Conservation (phyloP, 1,284 basidiomycete genomes). For the Apiotrichum mycotoxinovorans region DNA sequence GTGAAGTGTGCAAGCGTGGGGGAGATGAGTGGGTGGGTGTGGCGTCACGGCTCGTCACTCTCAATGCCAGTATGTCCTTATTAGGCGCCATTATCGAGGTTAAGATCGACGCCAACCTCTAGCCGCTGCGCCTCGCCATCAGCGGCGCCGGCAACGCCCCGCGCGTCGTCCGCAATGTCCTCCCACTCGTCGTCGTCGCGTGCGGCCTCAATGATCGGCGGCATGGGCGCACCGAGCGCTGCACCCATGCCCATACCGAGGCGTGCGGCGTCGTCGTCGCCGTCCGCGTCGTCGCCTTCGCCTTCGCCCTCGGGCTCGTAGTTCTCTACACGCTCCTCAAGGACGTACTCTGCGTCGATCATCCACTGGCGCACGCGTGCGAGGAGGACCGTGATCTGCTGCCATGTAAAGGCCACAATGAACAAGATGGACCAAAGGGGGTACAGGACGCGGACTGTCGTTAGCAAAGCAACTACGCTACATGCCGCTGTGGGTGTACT, state of each 20-base stretch:
- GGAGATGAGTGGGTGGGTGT: too few species aligned
- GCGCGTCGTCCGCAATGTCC: background rate
- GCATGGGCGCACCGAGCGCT: background rate
- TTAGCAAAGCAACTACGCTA: conserved; percentile 1
- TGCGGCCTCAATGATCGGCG: too few species aligned
- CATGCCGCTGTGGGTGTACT: background rate
- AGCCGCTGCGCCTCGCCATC: too few species aligned
- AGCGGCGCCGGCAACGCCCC: too few species aligned
- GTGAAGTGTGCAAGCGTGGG: background rate
- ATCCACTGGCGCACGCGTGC: conserved; percentile 28
- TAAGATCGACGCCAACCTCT: background rate
- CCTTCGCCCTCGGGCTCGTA: conserved; percentile 28
- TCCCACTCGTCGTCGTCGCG: background rate
- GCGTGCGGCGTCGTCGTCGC: background rate
- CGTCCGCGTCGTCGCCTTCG: background rate
- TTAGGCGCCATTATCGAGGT: background rate
- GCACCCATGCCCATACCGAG: background rate
- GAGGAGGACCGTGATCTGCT: conserved; percentile 1
- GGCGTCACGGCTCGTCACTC: too few species aligned
- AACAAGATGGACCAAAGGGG: conserved; percentile 18
- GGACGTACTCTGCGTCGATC: conserved; percentile 47
- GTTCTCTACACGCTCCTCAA: conserved; percentile 46
- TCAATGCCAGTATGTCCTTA: background rate
- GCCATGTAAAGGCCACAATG: conserved; percentile 1
- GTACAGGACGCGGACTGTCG: conserved; percentile 23